A percentile compares a stretch with the other conserved stretches of the same genome.
These are phyloP conservation scores for Coemansia sp. DNA, from an alignment of 192 early-diverging fungal genomes.

Conservation along the genomic window DNA sequence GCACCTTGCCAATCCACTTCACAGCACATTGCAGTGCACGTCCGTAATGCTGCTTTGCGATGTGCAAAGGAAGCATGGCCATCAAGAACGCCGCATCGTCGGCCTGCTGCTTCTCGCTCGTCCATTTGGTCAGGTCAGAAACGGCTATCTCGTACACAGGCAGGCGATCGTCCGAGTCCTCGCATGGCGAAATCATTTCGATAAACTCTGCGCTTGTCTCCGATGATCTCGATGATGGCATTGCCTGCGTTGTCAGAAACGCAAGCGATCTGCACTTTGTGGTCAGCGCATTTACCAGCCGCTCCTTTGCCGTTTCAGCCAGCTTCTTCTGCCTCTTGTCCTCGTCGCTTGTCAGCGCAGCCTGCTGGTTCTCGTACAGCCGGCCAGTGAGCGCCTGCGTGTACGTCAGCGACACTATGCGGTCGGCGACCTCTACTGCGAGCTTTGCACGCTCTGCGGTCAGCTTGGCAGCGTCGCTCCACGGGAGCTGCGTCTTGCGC, in stretches of 20 bases:
- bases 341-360: conserved; percentile 56
- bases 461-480: conserved; percentile 39
- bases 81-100: conserved; percentile 59
- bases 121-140: conserved; percentile 65
- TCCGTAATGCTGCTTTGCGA: conserved; percentile 61
- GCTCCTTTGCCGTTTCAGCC: conserved; percentile 73
- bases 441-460: conserved; percentile 13
- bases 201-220: conserved; percentile 51
- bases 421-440: conserved; percentile 55
- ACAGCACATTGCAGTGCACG: conserved; percentile 73
- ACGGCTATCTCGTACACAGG: conserved; percentile 62
- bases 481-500: conserved; percentile 58
- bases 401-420: conserved; percentile 64
- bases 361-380: conserved; percentile 47
- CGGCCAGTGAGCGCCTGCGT: conserved; percentile 60
- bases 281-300: conserved; percentile 64
- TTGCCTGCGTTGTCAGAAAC: conserved; percentile 20
- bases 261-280: conserved; percentile 61
- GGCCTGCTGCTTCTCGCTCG: conserved; percentile 47
- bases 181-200: conserved; percentile 25
- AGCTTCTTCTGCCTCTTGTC: conserved; percentile 66
- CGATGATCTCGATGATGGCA: conserved; percentile 14
- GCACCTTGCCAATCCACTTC: conserved; percentile 68
- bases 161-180: conserved; percentile 22
- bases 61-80: conserved; percentile 61